phyloP scores from a whole-genome alignment of 306 rosid genomes.

The Dalbergia oliveri region DNA sequence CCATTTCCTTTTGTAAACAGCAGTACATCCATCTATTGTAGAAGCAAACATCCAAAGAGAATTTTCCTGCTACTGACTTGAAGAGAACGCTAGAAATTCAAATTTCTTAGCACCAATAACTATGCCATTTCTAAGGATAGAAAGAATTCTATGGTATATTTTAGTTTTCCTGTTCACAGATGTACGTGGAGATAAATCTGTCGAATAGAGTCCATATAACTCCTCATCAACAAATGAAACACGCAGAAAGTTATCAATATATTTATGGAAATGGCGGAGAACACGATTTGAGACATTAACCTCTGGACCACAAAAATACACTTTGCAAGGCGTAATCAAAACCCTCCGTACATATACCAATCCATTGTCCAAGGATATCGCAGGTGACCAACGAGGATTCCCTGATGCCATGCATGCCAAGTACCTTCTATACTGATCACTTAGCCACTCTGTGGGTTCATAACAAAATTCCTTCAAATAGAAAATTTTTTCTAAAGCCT shows the following conservation, averaged over 20 bases:
- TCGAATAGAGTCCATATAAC: slow-evolving; percentile 60
- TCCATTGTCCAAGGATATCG: slow-evolving; percentile 65
- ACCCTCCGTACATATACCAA: slow-evolving; percentile 77
- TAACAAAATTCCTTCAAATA: slow-evolving; percentile 65
- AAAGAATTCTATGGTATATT: slow-evolving; percentile 65
- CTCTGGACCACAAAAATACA: slow-evolving; percentile 80
- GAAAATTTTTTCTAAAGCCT: slow-evolving; percentile 63
- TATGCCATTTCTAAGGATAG: slow-evolving; percentile 70
- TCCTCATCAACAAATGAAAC: slow-evolving; percentile 89
- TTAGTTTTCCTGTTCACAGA: slow-evolving; percentile 60
- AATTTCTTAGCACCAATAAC: slow-evolving; percentile 72
- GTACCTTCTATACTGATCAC: slow-evolving; percentile 63
- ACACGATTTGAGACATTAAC: slow-evolving; percentile 85
- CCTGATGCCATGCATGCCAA: not conserved
- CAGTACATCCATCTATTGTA: slow-evolving; percentile 43
- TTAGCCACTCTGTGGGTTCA: slow-evolving; percentile 72
- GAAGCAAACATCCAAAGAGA: slow-evolving; percentile 92
- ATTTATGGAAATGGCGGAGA: slow-evolving; percentile 55
- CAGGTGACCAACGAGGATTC: slow-evolving; percentile 51
- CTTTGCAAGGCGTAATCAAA: slow-evolving; percentile 73
- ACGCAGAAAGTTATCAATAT: slow-evolving; percentile 73
- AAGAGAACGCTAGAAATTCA: slow-evolving; percentile 85
- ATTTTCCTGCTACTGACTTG: slow-evolving; percentile 84
- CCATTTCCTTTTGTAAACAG: no score
- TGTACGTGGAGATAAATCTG: slow-evolving; percentile 64